Percentiles rank a stretch among this genome's conserved stretches.
phyloP scores from a whole-genome alignment of 148 eudicot genomes.

The Rhododendron williamsianum region DNA sequence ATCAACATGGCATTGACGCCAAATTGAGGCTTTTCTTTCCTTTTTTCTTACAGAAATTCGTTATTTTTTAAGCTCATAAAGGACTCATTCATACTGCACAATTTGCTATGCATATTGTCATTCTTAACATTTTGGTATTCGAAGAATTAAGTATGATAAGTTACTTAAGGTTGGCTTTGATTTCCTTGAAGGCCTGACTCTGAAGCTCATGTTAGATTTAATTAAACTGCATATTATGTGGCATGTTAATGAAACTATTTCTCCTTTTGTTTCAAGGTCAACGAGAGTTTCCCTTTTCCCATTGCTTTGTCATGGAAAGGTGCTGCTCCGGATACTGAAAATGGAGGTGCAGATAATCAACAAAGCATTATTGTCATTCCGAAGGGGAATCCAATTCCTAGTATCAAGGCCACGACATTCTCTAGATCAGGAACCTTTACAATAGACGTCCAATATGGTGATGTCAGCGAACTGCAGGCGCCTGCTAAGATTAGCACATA shows the following conservation, averaged over 20 bases:
- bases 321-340: constrained; percentile 40
- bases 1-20: background rate
- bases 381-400: constrained; percentile 78
- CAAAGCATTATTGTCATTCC: constrained; percentile 74
- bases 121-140: background rate
- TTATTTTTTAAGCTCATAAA: background rate
- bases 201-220: background rate
- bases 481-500: constrained; percentile 79
- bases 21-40: background rate
- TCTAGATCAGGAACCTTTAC: constrained; percentile 65
- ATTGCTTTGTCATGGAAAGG: constrained; percentile 89
- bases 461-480: constrained; percentile 70
- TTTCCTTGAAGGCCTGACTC: background rate
- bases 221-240: background rate
- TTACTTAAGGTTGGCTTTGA: background rate
- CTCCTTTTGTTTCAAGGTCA: constrained; percentile 43
- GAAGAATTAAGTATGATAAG: background rate
- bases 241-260: background rate
- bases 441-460: constrained; percentile 72
- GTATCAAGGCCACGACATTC: constrained; percentile 74
- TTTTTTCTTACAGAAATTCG: background rate
- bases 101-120: background rate
- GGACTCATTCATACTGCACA: background rate
- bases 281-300: constrained; percentile 76
- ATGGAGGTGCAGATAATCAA: constrained; percentile 53